Base-by-base conservation (phyloP, 1,284 basidiomycete genomes). In the Rhizoctonia solani region DNA sequence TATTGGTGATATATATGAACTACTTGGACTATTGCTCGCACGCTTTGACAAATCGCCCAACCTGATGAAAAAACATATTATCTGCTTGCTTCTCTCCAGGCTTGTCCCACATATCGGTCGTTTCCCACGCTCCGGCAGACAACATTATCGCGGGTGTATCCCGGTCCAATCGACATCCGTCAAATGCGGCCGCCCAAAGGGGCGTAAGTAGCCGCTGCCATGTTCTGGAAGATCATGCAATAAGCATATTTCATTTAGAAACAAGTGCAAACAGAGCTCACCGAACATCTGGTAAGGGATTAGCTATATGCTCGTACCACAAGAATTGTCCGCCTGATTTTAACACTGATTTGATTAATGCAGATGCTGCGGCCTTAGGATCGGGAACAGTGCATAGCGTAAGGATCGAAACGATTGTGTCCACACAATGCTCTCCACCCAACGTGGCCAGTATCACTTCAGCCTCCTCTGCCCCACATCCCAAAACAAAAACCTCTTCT, bases 191-290 rank as follows among this genome's bases (percentile, higher is more conserved):
- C 4, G 72, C 72, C 89, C 88, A 90, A 1, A 89, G 11, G 0
- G 87, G 88, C 2, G 85, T 80, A 86, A 87, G 89, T 56, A 87
- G 80, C 0, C 78, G 71, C 75, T 90, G 88, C 86, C 87, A 89
- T 81, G 61, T 83, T 82, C n/a, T 59, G 34, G 63, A 66, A 34
- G 25, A 63, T 56, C 46, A 47, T 42, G 21, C 30, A 50, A 41
- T 66, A 47, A 66, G 29, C 13, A 47, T 39, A 25, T 21, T 55
- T 39, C 4, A 16, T 54, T 8, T 23, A 41, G 37, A 54, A 54
- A 37, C 55, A 21, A 53, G 5, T 23, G 16, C 21, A 9, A 9
- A 67, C 29, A 30, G 25, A 21, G 27, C 56, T 61, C 46, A 53
- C 55, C 44, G 41, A 9, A 71, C 70, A 50, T 68, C 59, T 16